Base-by-base conservation (phyloP, 2,329 filamentous ascomycete genomes). In the Neonectria coccinea region DNA sequence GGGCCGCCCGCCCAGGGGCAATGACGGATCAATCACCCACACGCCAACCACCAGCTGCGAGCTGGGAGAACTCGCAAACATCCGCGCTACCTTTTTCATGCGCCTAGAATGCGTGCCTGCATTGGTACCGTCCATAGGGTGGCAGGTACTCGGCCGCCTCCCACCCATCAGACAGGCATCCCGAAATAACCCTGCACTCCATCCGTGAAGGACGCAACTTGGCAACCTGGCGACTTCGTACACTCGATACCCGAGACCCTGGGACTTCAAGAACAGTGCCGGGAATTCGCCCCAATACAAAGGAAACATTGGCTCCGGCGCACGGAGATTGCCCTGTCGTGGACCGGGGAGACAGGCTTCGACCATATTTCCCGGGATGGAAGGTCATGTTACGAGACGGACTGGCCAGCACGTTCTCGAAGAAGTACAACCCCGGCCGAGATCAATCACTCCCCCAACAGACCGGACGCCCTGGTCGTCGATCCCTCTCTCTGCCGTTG, bases 381-480 rank as follows among this genome's bases (percentile, higher is more conserved):
- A 29, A 56, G 62, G 67, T 50, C 70, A 59, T 64, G 59, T 70
- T 52, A 65, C 55, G 59, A 65, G 62, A 65, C 62, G 55, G 57
- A 62, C 62, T 62, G 62, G 53, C 51, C 7, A 64, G 53, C 55
- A 39, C 54, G 66, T 73, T 73, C 71, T 69, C 64, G 71, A 73
- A 73, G 71, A 62, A 67, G 56, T 71, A 66, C 50, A 62, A 71
- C 67, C 71, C 68, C 61, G 63, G 65, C 57, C 53, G 14, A 50
- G 44, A 57, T 62, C 59, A 54, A 41, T 48, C 57, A 51, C 22
- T 47, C 59, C 62, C 67, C 70, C 71, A 71, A 62, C 53, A 57
- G 59, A 64, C 57, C 44, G 69, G 71, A 62, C 25, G 69, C 72
- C 68, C 71, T 73, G 63, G 70, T 56, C 65, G 72, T 73, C 70